phyloP scores from a whole-genome alignment of 768 basidiomycete genomes.

The Exidia glandulosa region DNA sequence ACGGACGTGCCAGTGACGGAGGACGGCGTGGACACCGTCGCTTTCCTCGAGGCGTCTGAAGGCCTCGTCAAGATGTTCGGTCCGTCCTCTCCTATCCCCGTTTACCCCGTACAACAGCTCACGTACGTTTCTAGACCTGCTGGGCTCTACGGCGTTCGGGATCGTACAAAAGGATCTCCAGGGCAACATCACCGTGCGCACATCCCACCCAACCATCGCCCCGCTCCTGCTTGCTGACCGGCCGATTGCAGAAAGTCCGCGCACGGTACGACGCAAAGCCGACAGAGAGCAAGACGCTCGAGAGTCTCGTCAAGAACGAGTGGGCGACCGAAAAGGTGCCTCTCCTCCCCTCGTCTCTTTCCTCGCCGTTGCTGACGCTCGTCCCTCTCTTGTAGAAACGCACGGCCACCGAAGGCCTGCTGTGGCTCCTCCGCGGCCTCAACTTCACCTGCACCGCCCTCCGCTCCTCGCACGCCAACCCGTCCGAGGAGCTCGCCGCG shows the following conservation, averaged over 20 bases:
- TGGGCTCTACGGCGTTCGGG: slow-evolving; percentile 74
- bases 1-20: slow-evolving; percentile 80
- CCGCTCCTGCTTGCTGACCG: slow-evolving; percentile 1
- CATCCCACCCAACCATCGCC: slow-evolving; percentile 5
- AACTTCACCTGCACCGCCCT: slow-evolving; percentile 83
- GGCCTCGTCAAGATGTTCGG: slow-evolving; percentile 89
- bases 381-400: no score
- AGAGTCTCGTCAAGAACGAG: slow-evolving; percentile 75
- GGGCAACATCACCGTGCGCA: slow-evolving; percentile 77
- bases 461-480: slow-evolving; percentile 55
- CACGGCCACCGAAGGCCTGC: slow-evolving; percentile 77
- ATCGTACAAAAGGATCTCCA: slow-evolving; percentile 79
- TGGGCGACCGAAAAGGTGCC: slow-evolving; percentile 65
- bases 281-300: slow-evolving; percentile 60
- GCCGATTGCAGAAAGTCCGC: slow-evolving; percentile 67
- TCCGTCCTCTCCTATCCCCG: slow-evolving; percentile 24
- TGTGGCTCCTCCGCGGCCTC: slow-evolving; percentile 90
- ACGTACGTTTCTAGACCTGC: slow-evolving; percentile 44
- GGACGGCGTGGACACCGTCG: slow-evolving; percentile 75
- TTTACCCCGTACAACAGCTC: not conserved
- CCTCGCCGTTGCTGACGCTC: no score
- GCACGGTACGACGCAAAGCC: slow-evolving; percentile 63
- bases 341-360: no score
- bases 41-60: slow-evolving; percentile 79
- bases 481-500: slow-evolving; percentile 48